Evolutionary conservation across 2,329 filamentous ascomycete genomes (phyloP).

Genomic region (Pyrenophora seminiperda): DNA sequence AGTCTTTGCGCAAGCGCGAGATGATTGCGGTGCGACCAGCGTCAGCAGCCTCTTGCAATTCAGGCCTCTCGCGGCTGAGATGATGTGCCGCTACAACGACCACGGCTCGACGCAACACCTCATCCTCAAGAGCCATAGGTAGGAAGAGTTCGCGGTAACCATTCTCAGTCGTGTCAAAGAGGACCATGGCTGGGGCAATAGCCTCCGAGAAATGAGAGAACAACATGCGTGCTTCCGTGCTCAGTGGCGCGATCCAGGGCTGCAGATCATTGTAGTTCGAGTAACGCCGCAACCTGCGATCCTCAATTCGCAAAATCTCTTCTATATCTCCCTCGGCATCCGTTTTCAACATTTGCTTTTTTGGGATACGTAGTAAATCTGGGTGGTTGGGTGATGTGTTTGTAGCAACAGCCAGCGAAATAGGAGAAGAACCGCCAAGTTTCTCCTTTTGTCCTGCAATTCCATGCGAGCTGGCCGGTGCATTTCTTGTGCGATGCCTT

Average conservation of each 20-base stretch:
- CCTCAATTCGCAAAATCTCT: too few species aligned
- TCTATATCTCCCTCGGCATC: too few species aligned
- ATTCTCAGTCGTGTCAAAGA: slow-evolving; percentile 45
- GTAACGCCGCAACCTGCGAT: too few species aligned
- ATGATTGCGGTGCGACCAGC: slow-evolving; percentile 46
- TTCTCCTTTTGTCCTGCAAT: background rate
- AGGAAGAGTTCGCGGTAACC: slow-evolving; percentile 50
- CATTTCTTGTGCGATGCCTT: background rate
- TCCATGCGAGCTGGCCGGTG: too few species aligned
- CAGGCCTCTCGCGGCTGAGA: slow-evolving; percentile 40
- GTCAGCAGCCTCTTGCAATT: slow-evolving; percentile 42
- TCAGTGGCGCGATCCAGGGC: slow-evolving; percentile 33
- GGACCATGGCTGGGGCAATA: slow-evolving; percentile 51
- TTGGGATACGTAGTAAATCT: background rate
- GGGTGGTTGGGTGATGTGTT: too few species aligned
- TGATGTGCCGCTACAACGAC: slow-evolving; percentile 51
- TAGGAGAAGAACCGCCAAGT: too few species aligned
- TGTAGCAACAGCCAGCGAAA: too few species aligned
- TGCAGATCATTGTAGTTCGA: slow-evolving; percentile 10
- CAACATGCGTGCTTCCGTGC: slow-evolving; percentile 42
- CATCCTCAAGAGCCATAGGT: slow-evolving; percentile 49
- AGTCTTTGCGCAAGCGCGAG: slow-evolving; percentile 42
- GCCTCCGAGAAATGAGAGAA: slow-evolving; percentile 48
- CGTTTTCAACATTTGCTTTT: too few species aligned
- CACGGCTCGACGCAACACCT: slow-evolving; percentile 46